Percentiles rank a stretch among this genome's conserved stretches.
Evolutionary conservation across 75 land plant genomes (phyloP).

Genomic region (Cryptomeria japonica): DNA sequence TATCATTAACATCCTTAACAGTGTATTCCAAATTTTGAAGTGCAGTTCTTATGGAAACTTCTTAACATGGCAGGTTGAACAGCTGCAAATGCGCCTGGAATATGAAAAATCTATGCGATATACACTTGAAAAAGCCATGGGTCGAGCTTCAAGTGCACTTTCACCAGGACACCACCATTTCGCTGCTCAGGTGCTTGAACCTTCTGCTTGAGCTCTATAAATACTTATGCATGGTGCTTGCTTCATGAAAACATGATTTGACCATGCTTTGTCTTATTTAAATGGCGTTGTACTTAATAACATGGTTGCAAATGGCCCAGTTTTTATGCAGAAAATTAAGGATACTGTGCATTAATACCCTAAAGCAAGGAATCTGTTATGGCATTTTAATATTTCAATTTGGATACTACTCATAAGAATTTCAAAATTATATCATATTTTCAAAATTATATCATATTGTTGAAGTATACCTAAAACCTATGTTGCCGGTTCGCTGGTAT

Average conservation of each 20-base stretch:
- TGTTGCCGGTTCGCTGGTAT: too few species aligned
- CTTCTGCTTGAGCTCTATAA: not conserved
- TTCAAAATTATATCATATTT: too few species aligned
- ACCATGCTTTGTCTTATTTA: not conserved
- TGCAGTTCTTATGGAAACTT: not conserved
- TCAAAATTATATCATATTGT: not conserved
- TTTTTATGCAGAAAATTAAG: not conserved
- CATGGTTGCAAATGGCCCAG: not conserved
- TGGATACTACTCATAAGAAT: not conserved
- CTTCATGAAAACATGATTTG: not conserved
- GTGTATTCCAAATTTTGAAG: not conserved
- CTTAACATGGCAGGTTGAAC: conserved; percentile 59
- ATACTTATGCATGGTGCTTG: not conserved
- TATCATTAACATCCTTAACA: not conserved
- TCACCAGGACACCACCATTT: conserved; percentile 83
- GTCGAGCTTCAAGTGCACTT: conserved; percentile 68
- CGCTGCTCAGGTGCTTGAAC: conserved; percentile 48
- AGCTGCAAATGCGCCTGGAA: conserved; percentile 64
- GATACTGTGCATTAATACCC: not conserved
- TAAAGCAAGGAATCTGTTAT: conserved; percentile 1
- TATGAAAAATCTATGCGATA: conserved; percentile 70
- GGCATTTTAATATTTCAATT: not conserved
- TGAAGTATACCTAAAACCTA: not conserved
- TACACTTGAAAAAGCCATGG: conserved; percentile 79
- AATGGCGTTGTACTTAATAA: not conserved